Evolutionary conservation across 2,329 filamentous ascomycete species (phyloP).

Genomic region (Botrytis fragariae): DNA sequence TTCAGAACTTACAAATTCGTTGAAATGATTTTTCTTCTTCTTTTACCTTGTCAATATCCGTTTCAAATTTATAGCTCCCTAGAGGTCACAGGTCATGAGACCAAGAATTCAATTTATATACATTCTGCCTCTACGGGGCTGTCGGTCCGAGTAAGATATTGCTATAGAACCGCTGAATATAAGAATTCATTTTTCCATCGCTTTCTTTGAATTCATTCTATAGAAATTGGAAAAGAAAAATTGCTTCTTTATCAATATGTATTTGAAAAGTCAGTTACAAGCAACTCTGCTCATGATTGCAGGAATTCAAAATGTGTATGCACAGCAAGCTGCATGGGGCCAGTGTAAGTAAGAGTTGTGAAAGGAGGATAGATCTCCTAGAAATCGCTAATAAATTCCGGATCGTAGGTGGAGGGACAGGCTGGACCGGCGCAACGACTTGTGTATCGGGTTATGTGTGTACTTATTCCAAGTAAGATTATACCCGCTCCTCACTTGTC

Average conservation of each 20-base stretch:
- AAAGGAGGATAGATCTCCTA: background rate
- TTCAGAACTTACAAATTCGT: fast-evolving
- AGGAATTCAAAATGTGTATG: slow-evolving; percentile 19
- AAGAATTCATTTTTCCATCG: background rate
- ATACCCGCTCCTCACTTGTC: background rate
- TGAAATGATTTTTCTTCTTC: no score
- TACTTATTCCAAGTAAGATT: slow-evolving; percentile 33
- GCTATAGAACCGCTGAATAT: slow-evolving; percentile 36
- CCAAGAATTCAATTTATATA: background rate
- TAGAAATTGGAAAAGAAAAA: background rate
- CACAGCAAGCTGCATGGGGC: slow-evolving; percentile 30
- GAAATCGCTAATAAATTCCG: background rate
- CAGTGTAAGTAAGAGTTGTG: background rate
- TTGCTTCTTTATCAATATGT: background rate
- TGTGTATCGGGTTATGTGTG: slow-evolving; percentile 34
- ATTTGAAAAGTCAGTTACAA: background rate
- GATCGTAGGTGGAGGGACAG: slow-evolving; percentile 30
- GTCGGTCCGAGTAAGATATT: slow-evolving; percentile 3
- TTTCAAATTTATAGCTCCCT: background rate
- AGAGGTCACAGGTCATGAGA: background rate
- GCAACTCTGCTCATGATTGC: slow-evolving; percentile 10
- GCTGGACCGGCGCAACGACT: slow-evolving; percentile 31
- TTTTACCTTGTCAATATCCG: background rate
- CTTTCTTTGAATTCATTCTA: background rate
- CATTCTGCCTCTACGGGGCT: slow-evolving; percentile 11